Evolutionary conservation across 2,329 filamentous ascomycete species (phyloP).

Genomic region (Aureobasidium sp.): DNA sequence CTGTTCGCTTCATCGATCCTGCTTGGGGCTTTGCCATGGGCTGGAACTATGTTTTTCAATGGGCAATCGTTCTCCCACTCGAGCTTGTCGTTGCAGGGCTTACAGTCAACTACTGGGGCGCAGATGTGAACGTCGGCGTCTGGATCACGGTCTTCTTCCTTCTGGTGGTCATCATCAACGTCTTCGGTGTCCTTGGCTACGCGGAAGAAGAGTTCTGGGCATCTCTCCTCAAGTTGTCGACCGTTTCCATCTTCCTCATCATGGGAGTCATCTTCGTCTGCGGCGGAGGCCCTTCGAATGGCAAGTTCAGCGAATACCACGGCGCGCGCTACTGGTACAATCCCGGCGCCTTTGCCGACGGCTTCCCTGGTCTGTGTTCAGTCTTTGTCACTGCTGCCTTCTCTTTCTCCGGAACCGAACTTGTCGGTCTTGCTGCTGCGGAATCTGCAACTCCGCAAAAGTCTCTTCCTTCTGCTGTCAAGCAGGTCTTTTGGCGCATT

Average conservation of each 20-base stretch:
- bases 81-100: slow-evolving; percentile 84
- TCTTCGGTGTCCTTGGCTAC: slow-evolving; percentile 83
- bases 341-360: slow-evolving; percentile 76
- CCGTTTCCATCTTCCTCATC: slow-evolving; percentile 82
- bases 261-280: slow-evolving; percentile 80
- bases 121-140: slow-evolving; percentile 55
- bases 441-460: slow-evolving; percentile 75
- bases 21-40: slow-evolving; percentile 49
- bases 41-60: slow-evolving; percentile 72
- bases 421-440: slow-evolving; percentile 69
- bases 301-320: slow-evolving; percentile 16
- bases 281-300: slow-evolving; percentile 55
- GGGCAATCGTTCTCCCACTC: slow-evolving; percentile 74
- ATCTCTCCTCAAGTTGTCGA: slow-evolving; percentile 75
- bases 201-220: slow-evolving; percentile 91
- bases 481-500: slow-evolving; percentile 94
- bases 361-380: slow-evolving; percentile 72
- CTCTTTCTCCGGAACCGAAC: slow-evolving; percentile 67
- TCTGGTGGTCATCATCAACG: slow-evolving; percentile 73
- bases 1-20: slow-evolving; percentile 88
- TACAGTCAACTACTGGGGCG: slow-evolving; percentile 70
- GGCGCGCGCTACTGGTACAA: slow-evolving; percentile 65
- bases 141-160: slow-evolving; percentile 79
- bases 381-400: slow-evolving; percentile 74
- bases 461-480: slow-evolving; percentile 77